phyloP scores from a whole-genome alignment of 2,329 filamentous ascomycete species.

The Albophoma yamanashiensis region DNA sequence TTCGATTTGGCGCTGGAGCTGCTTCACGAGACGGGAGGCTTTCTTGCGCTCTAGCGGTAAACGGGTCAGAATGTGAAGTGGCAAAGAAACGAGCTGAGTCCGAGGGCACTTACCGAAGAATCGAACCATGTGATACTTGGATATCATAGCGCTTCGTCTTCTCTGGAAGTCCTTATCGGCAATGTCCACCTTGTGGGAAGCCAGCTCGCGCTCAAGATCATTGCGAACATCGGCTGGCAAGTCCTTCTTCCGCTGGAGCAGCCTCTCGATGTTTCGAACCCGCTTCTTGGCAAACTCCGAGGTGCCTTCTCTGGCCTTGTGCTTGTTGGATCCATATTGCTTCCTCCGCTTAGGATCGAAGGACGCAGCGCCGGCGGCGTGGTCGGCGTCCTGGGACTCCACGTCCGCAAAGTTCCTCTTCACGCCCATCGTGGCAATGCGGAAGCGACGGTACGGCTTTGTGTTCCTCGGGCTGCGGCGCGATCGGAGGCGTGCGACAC shows the following conservation, averaged over 20 bases:
- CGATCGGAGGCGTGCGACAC: neutral
- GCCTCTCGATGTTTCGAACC: conserved; percentile 57
- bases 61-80: neutral
- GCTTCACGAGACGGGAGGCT: conserved; percentile 55
- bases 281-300: conserved; percentile 60
- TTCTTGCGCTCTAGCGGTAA: conserved; percentile 54
- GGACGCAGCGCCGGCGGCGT: conserved; percentile 1
- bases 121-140: conserved; percentile 71
- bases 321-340: conserved; percentile 21
- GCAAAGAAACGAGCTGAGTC: neutral
- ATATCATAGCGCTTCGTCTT: conserved; percentile 58
- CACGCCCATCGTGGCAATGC: conserved; percentile 14
- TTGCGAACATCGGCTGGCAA: conserved; percentile 58
- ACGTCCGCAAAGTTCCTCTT: conserved; percentile 20
- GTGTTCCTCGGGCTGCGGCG: neutral
- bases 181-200: conserved; percentile 54
- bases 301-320: conserved; percentile 33
- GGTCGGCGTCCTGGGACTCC: conserved; percentile 6
- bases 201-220: conserved; percentile 63
- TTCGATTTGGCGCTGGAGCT: conserved; percentile 47
- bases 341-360: conserved; percentile 20
- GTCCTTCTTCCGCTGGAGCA: conserved; percentile 48
- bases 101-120: conserved; percentile 56
- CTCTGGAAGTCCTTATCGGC: conserved; percentile 47
- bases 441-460: neutral